Evolutionary conservation across 441 rosid genomes (phyloP), one percentile per base, ranked within the genome.

Genomic region (Lepidium campestre): DNA sequence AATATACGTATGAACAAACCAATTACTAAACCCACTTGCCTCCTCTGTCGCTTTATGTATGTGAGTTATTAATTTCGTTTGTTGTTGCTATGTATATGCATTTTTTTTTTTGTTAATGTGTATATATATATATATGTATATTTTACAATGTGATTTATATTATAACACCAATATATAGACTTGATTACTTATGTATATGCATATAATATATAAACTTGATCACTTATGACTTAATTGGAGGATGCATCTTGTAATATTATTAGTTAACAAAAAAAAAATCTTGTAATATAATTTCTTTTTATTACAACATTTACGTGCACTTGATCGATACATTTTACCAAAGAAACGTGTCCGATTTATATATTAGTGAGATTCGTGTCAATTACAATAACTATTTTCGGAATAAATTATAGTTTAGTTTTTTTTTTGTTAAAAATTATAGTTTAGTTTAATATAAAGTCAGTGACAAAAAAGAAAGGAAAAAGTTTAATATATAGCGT

Each of bases 251-350:
- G 10, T 56, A 35, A 12, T 47, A 46, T 44, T 12, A 3, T 17
- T n/a, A n/a, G n/a, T n/a, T n/a, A n/a, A n/a, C n/a, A n/a, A n/a
- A n/a, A n/a, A n/a, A n/a, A n/a, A n/a, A n/a, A n/a, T n/a, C n/a
- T n/a, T n/a, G n/a, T n/a, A n/a, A n/a, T n/a, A n/a, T n/a, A n/a
- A n/a, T 5, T 56, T 27, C 45, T 67, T 19, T 53, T 25, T 67
- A 46, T 56, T 31, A 2, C 34, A 46, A 34, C 44, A 46, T 32
- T 5, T 46, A 40, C 60, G 68, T 17, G 32, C 35, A 20, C 9
- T 15, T 55, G 71, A 66, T 56, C 29, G 63, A 44, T 45, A 55
- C 55, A 41, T 34, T 66, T 44, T 42, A 66, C 56, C 63, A 7
- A 44, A 32, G 5, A 20, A 22, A 4, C 6, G 10, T 55, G 37